Evolutionary conservation across 2,329 filamentous ascomycete genomes (phyloP).

Genomic region (Metarhizium guizhouense): DNA sequence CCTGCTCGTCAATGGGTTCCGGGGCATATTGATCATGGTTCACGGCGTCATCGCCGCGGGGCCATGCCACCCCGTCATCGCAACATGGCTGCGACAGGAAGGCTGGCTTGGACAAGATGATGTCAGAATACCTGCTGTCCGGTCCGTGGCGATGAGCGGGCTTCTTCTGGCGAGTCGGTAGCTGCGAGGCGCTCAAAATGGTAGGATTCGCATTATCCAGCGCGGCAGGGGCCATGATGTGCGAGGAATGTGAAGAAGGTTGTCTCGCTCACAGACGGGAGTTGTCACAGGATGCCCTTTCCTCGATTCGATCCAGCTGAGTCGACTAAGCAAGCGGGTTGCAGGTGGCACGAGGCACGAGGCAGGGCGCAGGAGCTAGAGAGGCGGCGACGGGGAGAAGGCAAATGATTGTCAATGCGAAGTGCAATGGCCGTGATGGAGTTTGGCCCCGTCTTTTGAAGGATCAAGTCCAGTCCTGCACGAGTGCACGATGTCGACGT

Average conservation of each 20-base stretch:
- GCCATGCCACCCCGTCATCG: constrained; percentile 25
- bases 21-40: constrained; percentile 45
- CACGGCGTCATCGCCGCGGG: constrained; percentile 26
- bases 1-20: constrained; percentile 91
- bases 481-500: no score
- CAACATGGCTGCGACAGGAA: constrained; percentile 33
- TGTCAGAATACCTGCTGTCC: constrained; percentile 36
- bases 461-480: no score
- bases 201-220: constrained; percentile 84
- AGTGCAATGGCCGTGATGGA: no score
- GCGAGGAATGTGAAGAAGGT: neutral
- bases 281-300: no score
- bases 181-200: constrained; percentile 77
- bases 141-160: constrained; percentile 35
- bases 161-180: constrained; percentile 64
- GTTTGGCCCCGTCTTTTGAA: no score
- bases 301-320: no score
- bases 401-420: no score
- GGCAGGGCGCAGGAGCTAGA: no score
- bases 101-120: constrained; percentile 37
- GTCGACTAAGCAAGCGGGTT: no score
- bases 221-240: constrained; percentile 15
- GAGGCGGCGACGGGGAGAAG: no score
- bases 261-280: neutral
- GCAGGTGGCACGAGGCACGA: neutral